Evolutionary conservation across 768 basidiomycete species (phyloP).

Genomic region (Rhodotorula sphaerocarpa): DNA sequence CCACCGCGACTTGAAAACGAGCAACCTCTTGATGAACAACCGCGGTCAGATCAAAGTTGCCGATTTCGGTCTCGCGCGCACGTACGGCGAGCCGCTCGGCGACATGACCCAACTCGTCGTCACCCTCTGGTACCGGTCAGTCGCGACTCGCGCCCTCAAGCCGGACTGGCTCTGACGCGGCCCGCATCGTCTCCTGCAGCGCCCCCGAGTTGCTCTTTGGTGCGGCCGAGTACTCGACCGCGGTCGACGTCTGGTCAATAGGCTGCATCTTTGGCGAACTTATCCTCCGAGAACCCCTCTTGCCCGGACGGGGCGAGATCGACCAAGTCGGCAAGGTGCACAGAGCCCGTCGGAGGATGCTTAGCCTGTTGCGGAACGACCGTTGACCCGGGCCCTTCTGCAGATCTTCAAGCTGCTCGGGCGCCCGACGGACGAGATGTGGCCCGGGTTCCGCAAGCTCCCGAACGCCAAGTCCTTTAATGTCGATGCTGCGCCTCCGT

Average conservation of each 20-base stretch:
- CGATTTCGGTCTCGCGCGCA: slow-evolving; percentile 90
- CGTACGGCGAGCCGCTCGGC: slow-evolving; percentile 93
- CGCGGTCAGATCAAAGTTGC: slow-evolving; percentile 97
- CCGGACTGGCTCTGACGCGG: too few relatives aligned
- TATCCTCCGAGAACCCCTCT: slow-evolving; percentile 87
- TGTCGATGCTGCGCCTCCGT: slow-evolving; percentile 43
- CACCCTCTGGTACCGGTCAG: slow-evolving; percentile 95
- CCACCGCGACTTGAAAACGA: slow-evolving; percentile 94
- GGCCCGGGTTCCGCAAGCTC: slow-evolving; percentile 73
- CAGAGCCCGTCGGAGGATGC: too few relatives aligned
- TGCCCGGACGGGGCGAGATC: slow-evolving; percentile 90
- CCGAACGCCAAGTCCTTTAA: slow-evolving; percentile 73
- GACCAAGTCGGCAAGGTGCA: slow-evolving; percentile 72
- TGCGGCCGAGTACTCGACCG: slow-evolving; percentile 84
- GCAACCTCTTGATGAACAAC: slow-evolving; percentile 97
- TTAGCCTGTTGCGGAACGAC: too few relatives aligned
- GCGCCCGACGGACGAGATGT: slow-evolving; percentile 73
- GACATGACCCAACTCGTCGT: slow-evolving; percentile 97
- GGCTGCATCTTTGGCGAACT: slow-evolving; percentile 98
- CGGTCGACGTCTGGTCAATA: slow-evolving; percentile 96
- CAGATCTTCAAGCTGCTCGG: slow-evolving; percentile 87
- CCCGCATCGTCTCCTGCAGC: too few relatives aligned
- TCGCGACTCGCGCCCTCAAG: too few relatives aligned
- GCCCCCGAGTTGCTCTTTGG: slow-evolving; percentile 93
- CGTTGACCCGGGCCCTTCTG: too few relatives aligned